phyloP scores from a whole-genome alignment of 2,329 filamentous ascomycete genomes.

The Alternaria triticimaculans region DNA sequence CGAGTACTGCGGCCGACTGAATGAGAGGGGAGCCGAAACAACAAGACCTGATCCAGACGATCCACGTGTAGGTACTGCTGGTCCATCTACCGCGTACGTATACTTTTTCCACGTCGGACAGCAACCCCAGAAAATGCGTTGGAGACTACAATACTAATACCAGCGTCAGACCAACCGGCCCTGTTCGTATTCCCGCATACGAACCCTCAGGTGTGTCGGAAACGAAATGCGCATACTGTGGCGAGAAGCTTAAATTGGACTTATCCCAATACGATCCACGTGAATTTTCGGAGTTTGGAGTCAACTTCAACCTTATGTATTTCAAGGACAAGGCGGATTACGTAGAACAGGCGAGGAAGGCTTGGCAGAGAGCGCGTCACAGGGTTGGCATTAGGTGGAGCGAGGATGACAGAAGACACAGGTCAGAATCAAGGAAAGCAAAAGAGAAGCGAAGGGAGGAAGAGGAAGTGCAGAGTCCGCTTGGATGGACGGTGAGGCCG shows the following conservation, averaged over 20 bases:
- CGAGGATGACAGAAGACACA: not conserved
- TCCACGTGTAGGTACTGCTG: not conserved
- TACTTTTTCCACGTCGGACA: not conserved
- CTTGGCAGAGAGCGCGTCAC: not conserved
- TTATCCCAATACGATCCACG: not conserved
- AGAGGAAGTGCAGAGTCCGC: not conserved
- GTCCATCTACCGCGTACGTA: not conserved
- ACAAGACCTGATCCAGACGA: not conserved
- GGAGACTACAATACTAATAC: not conserved
- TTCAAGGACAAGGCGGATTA: not conserved
- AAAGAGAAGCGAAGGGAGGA: not conserved
- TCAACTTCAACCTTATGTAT: not conserved
- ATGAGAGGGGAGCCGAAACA: not conserved
- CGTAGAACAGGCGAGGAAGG: not conserved
- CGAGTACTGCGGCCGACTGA: constrained; percentile 9
- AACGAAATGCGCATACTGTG: not conserved
- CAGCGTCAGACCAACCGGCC: not conserved
- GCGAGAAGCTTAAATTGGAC: not conserved
- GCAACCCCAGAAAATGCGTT: not conserved
- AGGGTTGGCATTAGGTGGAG: not conserved
- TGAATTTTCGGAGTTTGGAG: not conserved
- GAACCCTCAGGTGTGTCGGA: not conserved
- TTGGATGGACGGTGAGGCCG: not conserved
- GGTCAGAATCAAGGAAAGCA: not conserved
- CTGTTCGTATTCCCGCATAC: not conserved